Conservation (phyloP, 2,329 filamentous ascomycete genomes). For the Harringtonia aguacate region DNA sequence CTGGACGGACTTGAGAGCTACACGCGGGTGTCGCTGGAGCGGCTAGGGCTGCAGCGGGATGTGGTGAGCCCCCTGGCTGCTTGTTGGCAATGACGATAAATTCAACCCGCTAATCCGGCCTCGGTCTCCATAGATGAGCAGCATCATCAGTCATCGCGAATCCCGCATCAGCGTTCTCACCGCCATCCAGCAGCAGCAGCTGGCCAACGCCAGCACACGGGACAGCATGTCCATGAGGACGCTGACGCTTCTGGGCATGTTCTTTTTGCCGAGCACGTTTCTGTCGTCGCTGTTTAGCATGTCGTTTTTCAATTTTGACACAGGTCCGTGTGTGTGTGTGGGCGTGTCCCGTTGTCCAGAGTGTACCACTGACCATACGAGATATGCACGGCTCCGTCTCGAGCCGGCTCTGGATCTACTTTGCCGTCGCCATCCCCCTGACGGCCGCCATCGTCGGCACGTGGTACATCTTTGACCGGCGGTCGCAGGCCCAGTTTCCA, state of each 20-base stretch:
- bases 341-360: too few relatives aligned
- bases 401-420: slow-evolving; percentile 4
- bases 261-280: slow-evolving; percentile 5
- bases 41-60: slow-evolving; percentile 21
- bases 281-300: slow-evolving; percentile 7
- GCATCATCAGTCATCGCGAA: slow-evolving; percentile 23
- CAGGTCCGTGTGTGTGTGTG: not conserved
- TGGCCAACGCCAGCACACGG: slow-evolving; percentile 9
- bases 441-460: slow-evolving; percentile 1
- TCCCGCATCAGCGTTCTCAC: slow-evolving; percentile 22
- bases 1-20: slow-evolving; percentile 24
- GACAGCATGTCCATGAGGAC: slow-evolving; percentile 10
- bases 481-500: not conserved
- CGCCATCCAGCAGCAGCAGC: slow-evolving; percentile 13
- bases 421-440: slow-evolving; percentile 3
- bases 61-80: slow-evolving; percentile 20
- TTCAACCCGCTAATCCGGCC: too few relatives aligned
- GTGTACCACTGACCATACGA: not conserved
- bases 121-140: slow-evolving; percentile 21
- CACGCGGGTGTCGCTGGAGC: slow-evolving; percentile 21
- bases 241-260: slow-evolving; percentile 2
- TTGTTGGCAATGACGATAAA: too few relatives aligned
- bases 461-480: not conserved
- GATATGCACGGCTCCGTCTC: slow-evolving; percentile 4
- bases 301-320: slow-evolving; percentile 4